Evolutionary conservation across 2,329 filamentous ascomycete genomes (phyloP).

Genomic region (Fusarium proliferatum): DNA sequence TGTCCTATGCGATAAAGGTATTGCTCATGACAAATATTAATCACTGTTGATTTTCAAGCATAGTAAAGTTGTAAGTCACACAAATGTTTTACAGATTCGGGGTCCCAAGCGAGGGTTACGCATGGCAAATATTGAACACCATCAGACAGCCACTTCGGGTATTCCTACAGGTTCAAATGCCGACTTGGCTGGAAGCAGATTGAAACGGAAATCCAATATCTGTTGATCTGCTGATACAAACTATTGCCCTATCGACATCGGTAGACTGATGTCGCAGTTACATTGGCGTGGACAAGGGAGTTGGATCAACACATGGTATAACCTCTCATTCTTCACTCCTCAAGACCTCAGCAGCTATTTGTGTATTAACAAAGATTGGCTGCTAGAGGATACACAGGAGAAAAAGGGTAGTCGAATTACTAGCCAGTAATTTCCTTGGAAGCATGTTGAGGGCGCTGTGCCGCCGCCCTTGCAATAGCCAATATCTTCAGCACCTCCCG

Average conservation of each 20-base stretch:
- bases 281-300: neutral
- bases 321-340: neutral
- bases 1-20: neutral
- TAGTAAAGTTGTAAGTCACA: neutral
- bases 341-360: neutral
- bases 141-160: neutral
- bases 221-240: neutral
- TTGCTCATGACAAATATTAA: neutral
- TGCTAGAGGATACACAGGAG: neutral
- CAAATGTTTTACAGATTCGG: constrained; percentile 3
- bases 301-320: neutral
- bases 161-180: neutral
- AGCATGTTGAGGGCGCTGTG: neutral
- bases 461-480: constrained; percentile 8
- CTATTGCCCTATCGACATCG: neutral
- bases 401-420: neutral
- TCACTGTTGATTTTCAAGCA: neutral
- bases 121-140: constrained; percentile 3
- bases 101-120: constrained; percentile 18
- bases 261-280: neutral
- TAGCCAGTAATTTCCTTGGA: neutral
- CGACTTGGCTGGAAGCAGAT: neutral
- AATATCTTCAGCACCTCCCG: constrained; percentile 7
- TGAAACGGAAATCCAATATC: neutral
- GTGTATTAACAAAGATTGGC: neutral